A percentile compares a stretch with the other conserved stretches of the same genome.
Conservation (phyloP, 345 rosid species). For the Eucalyptus pauciflora region DNA sequence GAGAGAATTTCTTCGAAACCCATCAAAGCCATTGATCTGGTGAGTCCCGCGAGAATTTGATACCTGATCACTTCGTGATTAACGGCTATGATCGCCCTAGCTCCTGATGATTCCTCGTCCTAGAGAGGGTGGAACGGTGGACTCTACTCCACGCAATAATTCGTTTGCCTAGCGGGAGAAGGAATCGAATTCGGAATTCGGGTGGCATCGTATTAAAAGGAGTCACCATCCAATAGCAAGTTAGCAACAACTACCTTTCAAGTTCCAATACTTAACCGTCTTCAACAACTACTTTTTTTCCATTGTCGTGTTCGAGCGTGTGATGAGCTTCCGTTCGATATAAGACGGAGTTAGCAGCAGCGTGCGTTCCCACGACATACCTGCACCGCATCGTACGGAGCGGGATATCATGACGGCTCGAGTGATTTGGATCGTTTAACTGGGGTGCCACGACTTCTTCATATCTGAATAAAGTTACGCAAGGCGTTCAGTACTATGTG, state of each 20-base stretch:
- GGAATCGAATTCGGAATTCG: neutral
- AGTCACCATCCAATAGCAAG: neutral
- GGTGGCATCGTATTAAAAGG: neutral
- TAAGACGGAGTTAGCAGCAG: neutral
- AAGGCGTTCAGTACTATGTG: neutral
- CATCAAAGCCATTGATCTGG: neutral
- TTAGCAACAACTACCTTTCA: neutral
- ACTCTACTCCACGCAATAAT: neutral
- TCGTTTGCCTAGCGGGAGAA: neutral
- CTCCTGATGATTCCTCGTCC: neutral
- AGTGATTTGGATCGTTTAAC: too few species aligned
- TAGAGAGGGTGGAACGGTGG: neutral
- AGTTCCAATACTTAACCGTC: neutral
- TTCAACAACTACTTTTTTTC: neutral
- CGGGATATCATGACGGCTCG: accelerated
- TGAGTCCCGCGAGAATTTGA: accelerated
- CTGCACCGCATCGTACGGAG: neutral
- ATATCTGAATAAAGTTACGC: neutral
- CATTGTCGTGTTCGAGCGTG: accelerated
- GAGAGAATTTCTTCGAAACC: neutral
- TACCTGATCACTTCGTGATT: neutral
- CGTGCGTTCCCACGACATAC: neutral
- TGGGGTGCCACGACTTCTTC: neutral
- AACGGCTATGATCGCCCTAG: neutral
- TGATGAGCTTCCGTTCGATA: neutral